These are phyloP conservation scores for Arachis stenosperma DNA, from an alignment of 306 rosid species.

Conservation along the genomic window DNA sequence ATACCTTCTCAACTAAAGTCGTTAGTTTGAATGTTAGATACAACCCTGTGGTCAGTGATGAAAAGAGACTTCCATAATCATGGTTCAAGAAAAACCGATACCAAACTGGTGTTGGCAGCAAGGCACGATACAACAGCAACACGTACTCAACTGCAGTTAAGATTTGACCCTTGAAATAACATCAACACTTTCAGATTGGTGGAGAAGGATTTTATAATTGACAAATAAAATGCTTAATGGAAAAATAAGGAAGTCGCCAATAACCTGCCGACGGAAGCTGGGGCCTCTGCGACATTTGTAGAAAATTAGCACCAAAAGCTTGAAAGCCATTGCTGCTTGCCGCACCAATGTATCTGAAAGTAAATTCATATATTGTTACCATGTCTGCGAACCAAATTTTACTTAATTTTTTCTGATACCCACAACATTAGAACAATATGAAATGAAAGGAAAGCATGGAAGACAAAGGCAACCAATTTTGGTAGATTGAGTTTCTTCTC, in stretches of 20 bases:
- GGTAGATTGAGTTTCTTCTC: too few relatives aligned
- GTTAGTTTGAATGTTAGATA: slow-evolving; percentile 90
- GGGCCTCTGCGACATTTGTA: slow-evolving; percentile 83
- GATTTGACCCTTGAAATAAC: slow-evolving; percentile 73
- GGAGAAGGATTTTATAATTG: slow-evolving; percentile 25
- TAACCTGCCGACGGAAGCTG: slow-evolving; percentile 79
- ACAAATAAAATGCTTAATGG: slow-evolving; percentile 17
- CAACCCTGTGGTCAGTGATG: slow-evolving; percentile 84
- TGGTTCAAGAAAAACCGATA: slow-evolving; percentile 85
- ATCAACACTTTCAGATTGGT: slow-evolving; percentile 44
- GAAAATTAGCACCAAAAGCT: slow-evolving; percentile 80
- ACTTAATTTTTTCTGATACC: not conserved
- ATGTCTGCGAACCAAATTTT: slow-evolving; percentile 18
- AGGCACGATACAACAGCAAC: slow-evolving; percentile 75
- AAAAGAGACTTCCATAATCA: slow-evolving; percentile 85
- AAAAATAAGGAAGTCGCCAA: slow-evolving; percentile 34
- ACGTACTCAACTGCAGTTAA: slow-evolving; percentile 78
- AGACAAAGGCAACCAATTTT: too few relatives aligned
- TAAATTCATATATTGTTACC: slow-evolving; percentile 27
- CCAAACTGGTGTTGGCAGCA: slow-evolving; percentile 92
- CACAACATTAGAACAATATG: slow-evolving; percentile 17
- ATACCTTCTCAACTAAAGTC: slow-evolving; percentile 81
- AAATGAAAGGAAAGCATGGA: not conserved
- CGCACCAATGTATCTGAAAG: slow-evolving; percentile 78
- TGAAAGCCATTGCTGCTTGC: slow-evolving; percentile 84